Base-by-base conservation (phyloP, 139 green algal genomes). In the Dunaliella primolecta region DNA sequence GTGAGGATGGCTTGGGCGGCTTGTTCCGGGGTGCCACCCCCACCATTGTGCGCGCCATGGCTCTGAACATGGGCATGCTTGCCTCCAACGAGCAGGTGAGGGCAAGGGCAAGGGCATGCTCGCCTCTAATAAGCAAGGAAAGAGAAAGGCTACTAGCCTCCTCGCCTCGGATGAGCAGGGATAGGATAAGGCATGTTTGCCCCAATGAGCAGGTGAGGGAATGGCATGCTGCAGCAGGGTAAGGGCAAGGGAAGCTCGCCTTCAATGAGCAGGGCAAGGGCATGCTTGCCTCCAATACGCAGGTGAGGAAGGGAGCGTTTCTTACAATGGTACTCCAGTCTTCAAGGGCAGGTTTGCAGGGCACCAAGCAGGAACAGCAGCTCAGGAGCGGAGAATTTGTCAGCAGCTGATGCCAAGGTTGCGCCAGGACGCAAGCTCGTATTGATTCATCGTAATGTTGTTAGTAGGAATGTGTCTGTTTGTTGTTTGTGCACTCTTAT, bases 11-110 rank as follows among this genome's bases (percentile, higher is more conserved):
- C 76, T 75, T 95, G 0, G 82, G 34, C 31, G 96, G 96, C 29
- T 93, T 98, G 81, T 98, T 98, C 94, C 93, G 91, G 78, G 97
- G 97, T 27, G 96, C 95, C 15, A 93, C 91, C 2, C 97, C 97
- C 78, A 99, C 97, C 27, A 94, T 99, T 31, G 94, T 98, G 24
- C 93, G 97, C 35, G 97, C 97, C 83, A 99, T 99, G 96, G 93
- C 97, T 1, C 94, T 99, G 72, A 99, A 99, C 95, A 99, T 99
- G 97, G 97, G 97, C 84, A 99, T 99, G 97, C 92, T 99, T 74
- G 97, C 97, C 24, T 97, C 96, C 80, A 99, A 99, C 90, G 97
- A 99, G 87, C 96, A 99, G 94, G 93, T 93, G 38, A 72, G 80
- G 11, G 2, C 23, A 37, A 34, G n/a, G n/a, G n/a, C n/a, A 15